Percentiles rank a stretch among this genome's conserved stretches.
phyloP scores from a whole-genome alignment of 1,284 basidiomycete species.

The Malassezia globosa region DNA sequence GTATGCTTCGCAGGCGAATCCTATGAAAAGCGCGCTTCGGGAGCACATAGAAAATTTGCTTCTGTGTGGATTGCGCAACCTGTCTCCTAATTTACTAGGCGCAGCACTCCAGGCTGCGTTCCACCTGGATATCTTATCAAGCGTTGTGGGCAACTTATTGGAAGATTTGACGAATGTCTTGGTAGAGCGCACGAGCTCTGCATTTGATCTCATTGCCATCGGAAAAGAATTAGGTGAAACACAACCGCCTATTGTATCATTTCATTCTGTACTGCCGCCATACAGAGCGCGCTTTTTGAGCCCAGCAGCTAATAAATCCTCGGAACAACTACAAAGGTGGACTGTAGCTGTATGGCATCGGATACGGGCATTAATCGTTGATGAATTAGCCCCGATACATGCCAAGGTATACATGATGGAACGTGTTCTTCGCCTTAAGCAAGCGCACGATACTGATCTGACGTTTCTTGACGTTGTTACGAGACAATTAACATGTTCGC shows the following conservation, averaged over 20 bases:
- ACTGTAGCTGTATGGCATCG: neutral
- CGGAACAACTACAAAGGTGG: slow-evolving; percentile 1
- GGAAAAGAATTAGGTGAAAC: slow-evolving; percentile 8
- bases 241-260: slow-evolving; percentile 1
- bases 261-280: neutral
- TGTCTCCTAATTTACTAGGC: slow-evolving; percentile 9
- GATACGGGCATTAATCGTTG: slow-evolving; percentile 8
- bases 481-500: neutral
- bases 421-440: slow-evolving; percentile 2
- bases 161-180: slow-evolving; percentile 10
- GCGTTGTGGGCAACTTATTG: neutral
- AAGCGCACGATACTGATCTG: neutral
- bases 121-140: neutral
- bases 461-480: neutral
- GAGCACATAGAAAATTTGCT: slow-evolving; percentile 11
- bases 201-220: slow-evolving; percentile 4
- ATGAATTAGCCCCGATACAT: slow-evolving; percentile 10
- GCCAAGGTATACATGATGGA: slow-evolving; percentile 12
- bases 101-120: slow-evolving; percentile 7
- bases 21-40: neutral
- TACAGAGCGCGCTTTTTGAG: neutral
- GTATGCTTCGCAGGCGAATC: neutral
- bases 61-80: slow-evolving; percentile 6
- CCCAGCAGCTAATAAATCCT: neutral
- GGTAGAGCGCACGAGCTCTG: neutral